Conservation (phyloP, 73 alveolate genomes). For the Durusdinium trenchii region DNA sequence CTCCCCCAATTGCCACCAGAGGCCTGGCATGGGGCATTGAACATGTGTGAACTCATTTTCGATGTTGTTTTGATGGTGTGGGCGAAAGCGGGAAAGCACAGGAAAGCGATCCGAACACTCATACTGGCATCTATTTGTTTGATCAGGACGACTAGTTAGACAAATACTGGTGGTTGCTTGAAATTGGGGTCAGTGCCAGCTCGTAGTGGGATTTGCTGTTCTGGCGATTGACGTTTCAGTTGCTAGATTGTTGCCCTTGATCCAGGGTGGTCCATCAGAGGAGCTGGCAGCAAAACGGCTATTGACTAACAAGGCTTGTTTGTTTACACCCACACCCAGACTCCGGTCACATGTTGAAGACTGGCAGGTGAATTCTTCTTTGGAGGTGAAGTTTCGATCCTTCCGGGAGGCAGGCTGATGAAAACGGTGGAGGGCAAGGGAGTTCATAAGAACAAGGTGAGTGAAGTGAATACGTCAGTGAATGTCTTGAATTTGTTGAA, state of each 20-base stretch:
- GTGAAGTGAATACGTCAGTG: too few relatives aligned
- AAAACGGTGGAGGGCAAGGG: neutral
- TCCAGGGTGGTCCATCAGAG: slow-evolving; percentile 68
- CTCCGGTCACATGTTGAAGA: neutral
- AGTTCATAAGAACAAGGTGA: too few relatives aligned
- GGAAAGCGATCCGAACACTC: neutral
- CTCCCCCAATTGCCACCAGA: neutral
- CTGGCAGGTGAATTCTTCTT: slow-evolving; percentile 5
- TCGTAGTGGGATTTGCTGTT: neutral
- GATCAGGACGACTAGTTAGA: neutral
- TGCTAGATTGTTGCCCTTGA: neutral
- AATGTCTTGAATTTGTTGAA: too few relatives aligned
- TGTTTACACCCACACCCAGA: neutral
- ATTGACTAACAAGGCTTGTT: slow-evolving; percentile 34
- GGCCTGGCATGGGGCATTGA: neutral
- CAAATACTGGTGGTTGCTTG: neutral
- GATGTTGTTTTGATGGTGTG: neutral
- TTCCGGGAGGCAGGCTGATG: slow-evolving; percentile 5
- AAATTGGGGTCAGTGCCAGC: neutral
- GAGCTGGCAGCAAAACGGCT: neutral
- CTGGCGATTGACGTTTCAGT: neutral
- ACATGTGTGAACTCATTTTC: neutral
- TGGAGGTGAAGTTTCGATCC: slow-evolving; percentile 11
- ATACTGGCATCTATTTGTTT: neutral
- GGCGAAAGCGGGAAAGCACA: too few relatives aligned